These are phyloP conservation scores for Nowakowskiella sp. DNA, from an alignment of 192 early-diverging fungal genomes.

Conservation along the genomic window DNA sequence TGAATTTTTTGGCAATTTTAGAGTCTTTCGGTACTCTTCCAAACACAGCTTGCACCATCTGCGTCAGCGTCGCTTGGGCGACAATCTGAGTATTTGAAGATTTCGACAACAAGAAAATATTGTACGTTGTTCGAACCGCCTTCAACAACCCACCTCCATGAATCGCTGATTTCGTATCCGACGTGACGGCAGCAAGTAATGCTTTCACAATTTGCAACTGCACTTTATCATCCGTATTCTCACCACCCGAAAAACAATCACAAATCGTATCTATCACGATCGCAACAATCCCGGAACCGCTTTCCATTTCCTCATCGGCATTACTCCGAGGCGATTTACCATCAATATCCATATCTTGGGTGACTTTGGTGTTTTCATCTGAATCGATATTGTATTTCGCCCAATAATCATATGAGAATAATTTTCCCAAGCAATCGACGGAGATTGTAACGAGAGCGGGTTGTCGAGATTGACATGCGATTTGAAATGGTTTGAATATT, in stretches of 20 bases:
- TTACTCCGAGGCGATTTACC: background rate
- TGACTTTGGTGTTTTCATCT: constrained; percentile 5
- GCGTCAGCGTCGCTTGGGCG: constrained; percentile 78
- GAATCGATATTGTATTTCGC: constrained; percentile 15
- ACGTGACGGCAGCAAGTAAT: constrained; percentile 67
- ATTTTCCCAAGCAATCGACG: constrained; percentile 75
- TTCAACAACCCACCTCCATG: constrained; percentile 69
- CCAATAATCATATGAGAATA: constrained; percentile 60
- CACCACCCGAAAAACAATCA: constrained; percentile 63
- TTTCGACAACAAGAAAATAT: constrained; percentile 76
- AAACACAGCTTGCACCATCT: constrained; percentile 82
- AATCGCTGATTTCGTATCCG: constrained; percentile 45
- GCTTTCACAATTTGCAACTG: constrained; percentile 91
- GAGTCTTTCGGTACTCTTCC: constrained; percentile 48
- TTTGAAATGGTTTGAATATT: constrained; percentile 60
- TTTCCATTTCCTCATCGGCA: constrained; percentile 21
- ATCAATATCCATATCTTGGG: constrained; percentile 17
- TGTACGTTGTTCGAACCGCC: constrained; percentile 76
- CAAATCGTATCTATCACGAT: constrained; percentile 69
- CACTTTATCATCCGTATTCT: constrained; percentile 73
- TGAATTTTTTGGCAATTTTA: constrained; percentile 8
- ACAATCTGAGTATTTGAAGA: constrained; percentile 70
- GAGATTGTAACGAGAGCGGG: constrained; percentile 55
- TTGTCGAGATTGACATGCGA: constrained; percentile 63
- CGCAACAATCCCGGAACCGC: constrained; percentile 43